These are phyloP conservation scores for Escovopsis sp. DNA, from an alignment of 2,329 filamentous ascomycete species.

Conservation along the genomic window DNA sequence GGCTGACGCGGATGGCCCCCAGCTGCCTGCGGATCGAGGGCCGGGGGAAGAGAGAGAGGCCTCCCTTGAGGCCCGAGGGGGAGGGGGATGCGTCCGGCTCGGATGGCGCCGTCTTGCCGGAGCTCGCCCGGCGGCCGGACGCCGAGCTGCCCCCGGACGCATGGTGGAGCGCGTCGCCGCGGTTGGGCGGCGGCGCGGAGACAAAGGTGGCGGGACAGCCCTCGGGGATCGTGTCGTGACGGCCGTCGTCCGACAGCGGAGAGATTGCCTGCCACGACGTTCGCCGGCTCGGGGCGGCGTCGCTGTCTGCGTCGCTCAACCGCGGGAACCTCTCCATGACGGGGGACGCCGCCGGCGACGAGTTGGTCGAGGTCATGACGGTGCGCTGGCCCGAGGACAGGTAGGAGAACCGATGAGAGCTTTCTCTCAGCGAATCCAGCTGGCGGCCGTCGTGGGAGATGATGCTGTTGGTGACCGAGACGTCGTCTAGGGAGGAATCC, in stretches of 20 bases:
- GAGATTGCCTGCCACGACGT: conserved; percentile 36
- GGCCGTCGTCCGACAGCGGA: conserved; percentile 24
- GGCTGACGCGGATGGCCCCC: conserved; percentile 31
- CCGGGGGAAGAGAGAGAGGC: conserved; percentile 8
- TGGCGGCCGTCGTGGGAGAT: conserved; percentile 44
- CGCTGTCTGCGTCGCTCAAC: conserved; percentile 12
- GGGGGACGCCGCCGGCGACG: conserved; percentile 43
- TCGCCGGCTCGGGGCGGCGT: conserved; percentile 24
- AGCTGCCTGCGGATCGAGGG: conserved; percentile 25
- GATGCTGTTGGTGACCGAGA: conserved; percentile 41
- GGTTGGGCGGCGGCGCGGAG: conserved; percentile 1
- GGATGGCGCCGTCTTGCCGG: conserved; percentile 16
- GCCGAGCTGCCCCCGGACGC: too few relatives aligned
- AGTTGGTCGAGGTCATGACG: conserved; percentile 41
- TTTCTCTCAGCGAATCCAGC: conserved; percentile 42
- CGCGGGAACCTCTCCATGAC: conserved; percentile 33
- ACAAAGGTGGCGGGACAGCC: conserved; percentile 6
- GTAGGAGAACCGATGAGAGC: conserved; percentile 41
- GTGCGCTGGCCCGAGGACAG: conserved; percentile 48
- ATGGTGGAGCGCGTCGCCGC: neutral
- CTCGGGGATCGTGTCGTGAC: neutral
- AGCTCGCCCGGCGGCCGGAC: conserved; percentile 28
- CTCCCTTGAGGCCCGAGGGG: conserved; percentile 8
- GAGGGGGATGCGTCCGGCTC: conserved; percentile 6
- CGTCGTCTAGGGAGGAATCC: conserved; percentile 35